Base-by-base conservation (phyloP, 2,329 filamentous ascomycete species). In the Neoscytalidium dimidiatum region DNA sequence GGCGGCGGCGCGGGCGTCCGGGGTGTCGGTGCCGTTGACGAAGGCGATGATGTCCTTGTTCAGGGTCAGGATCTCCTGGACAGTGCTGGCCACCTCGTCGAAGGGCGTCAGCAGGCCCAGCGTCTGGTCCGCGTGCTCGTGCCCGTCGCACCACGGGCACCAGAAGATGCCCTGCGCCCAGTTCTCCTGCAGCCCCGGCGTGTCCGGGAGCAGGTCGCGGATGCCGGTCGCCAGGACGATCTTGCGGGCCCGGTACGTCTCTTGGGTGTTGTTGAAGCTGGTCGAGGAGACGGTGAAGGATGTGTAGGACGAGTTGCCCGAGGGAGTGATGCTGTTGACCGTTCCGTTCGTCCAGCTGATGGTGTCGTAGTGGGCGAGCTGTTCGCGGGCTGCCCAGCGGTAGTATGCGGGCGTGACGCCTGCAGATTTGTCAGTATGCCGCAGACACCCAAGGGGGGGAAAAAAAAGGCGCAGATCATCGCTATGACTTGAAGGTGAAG, bases 141-240 rank as follows among this genome's bases (percentile, higher is more conserved):
- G 41, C 14, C 56, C 56, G 41, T 60, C 56, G 56, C 56, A 60
- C 56, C 56, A 60, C 26, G 56, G 56, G 41, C 56, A 60, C 56
- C 56, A 60, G 56, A 46, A 62, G 21, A 51, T n/a, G 19, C 46
- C 44, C 21, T 28, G 31, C n/a, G 28, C 44, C 58, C 58, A 62
- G 33, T 28, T 51, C 14, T 62, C 58, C 29, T 9, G n/a, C 3
- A 62, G 11, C 19, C 58, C 58, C 3, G 43, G 44, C 8, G 46
- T 62, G 29, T 2, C 19, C 4, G 58, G 58, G 0, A 62, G 5
- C 1, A 62, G 31, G 44, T 62, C 58, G 31, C 31, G 44, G 13
- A 51, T 26, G 19, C 58, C 58, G 8, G 58, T 62, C 1, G 41
- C 58, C 0, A 62, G 58, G 8, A 62, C 17, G 44, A 62, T 21